phyloP scores from a whole-genome alignment of 805 yeast genomes.

The Suhomyces faveliae region DNA sequence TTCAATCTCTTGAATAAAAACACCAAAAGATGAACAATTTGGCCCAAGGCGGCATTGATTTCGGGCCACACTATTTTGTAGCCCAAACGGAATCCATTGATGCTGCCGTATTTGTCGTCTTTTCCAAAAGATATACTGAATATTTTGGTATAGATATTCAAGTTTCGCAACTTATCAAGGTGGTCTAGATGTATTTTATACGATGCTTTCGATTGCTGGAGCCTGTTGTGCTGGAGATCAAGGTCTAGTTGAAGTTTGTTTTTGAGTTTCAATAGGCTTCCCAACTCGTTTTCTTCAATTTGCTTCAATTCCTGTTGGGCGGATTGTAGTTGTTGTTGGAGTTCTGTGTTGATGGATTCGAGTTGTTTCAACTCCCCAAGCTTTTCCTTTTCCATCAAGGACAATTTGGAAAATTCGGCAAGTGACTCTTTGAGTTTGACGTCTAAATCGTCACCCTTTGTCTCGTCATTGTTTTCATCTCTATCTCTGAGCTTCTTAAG shows the following conservation, averaged over 20 bases:
- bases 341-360: slow-evolving; percentile 41
- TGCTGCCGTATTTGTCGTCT: slow-evolving; percentile 75
- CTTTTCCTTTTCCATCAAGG: slow-evolving; percentile 32
- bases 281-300: slow-evolving; percentile 43
- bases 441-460: slow-evolving; percentile 25
- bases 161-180: slow-evolving; percentile 65
- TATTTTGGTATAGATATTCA: slow-evolving; percentile 80
- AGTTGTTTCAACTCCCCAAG: slow-evolving; percentile 33
- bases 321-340: slow-evolving; percentile 48
- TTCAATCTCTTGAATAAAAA: slow-evolving; percentile 60
- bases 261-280: slow-evolving; percentile 44
- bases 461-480: slow-evolving; percentile 13
- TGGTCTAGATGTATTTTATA: slow-evolving; percentile 62
- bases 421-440: slow-evolving; percentile 48
- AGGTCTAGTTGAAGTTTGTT: slow-evolving; percentile 59
- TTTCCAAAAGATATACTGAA: slow-evolving; percentile 76
- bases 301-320: slow-evolving; percentile 40
- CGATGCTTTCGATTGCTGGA: slow-evolving; percentile 61
- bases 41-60: slow-evolving; percentile 89
- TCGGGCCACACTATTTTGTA: slow-evolving; percentile 82
- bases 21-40: slow-evolving; percentile 64
- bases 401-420: slow-evolving; percentile 43
- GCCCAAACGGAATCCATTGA: slow-evolving; percentile 84
- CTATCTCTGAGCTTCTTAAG: slow-evolving; percentile 58
- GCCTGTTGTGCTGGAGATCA: slow-evolving; percentile 48